A percentile compares a stretch with the other conserved stretches of the same genome.
These are phyloP conservation scores for Pleurotus ostreatus DNA, from an alignment of 768 basidiomycete species.

Conservation along the genomic window DNA sequence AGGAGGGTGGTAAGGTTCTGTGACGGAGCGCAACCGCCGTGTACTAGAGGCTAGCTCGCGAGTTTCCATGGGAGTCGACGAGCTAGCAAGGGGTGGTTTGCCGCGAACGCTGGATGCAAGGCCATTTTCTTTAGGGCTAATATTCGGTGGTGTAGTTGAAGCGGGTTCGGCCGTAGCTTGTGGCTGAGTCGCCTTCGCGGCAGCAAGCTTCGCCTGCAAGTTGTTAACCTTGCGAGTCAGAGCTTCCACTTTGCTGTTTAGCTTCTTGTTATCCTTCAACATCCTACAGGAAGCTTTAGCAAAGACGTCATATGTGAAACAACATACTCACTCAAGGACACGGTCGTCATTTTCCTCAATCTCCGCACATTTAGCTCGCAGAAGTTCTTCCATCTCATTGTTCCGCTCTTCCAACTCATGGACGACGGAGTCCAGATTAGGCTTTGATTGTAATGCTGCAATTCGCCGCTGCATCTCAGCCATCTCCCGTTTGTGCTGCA, in stretches of 20 bases:
- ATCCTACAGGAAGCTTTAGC: constrained; percentile 40
- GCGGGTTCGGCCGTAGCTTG: constrained; percentile 3
- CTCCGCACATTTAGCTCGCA: constrained; percentile 66
- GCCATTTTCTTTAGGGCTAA: neutral
- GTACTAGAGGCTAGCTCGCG: constrained; percentile 12
- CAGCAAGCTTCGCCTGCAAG: constrained; percentile 62
- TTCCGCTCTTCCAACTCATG: constrained; percentile 65
- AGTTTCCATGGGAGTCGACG: neutral
- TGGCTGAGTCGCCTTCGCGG: constrained; percentile 38
- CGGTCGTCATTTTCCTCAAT: constrained; percentile 85
- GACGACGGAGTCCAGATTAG: constrained; percentile 52
- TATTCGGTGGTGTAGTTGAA: constrained; percentile 11
- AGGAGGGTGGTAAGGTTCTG: constrained; percentile 3
- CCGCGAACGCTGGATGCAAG: too few species aligned
- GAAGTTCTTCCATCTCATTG: constrained; percentile 70
- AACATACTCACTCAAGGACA: constrained; percentile 61
- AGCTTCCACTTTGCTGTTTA: constrained; percentile 63
- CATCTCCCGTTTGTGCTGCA: constrained; percentile 66
- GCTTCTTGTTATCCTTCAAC: constrained; percentile 77
- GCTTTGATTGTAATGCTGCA: constrained; percentile 43
- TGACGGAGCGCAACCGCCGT: constrained; percentile 11
- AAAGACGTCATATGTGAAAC: constrained; percentile 5
- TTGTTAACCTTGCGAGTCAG: constrained; percentile 71
- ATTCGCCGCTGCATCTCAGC: constrained; percentile 57
- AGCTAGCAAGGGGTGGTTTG: neutral